These are phyloP conservation scores for Scenedesmus sp. DNA, from an alignment of 163 green algal species.

Conservation along the genomic window DNA sequence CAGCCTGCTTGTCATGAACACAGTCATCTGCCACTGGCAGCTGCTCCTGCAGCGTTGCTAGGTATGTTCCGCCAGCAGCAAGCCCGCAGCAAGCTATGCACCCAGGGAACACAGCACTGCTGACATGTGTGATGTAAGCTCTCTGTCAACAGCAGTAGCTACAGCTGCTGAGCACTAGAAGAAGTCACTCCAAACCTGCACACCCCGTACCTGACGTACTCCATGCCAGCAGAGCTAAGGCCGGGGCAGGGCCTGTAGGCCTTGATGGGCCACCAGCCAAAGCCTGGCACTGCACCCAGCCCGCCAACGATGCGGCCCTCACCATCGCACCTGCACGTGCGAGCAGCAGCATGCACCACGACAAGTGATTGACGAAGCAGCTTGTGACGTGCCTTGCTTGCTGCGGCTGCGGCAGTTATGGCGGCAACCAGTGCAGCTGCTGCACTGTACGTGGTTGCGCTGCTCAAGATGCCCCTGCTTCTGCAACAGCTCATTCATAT, in stretches of 20 bases:
- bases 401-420: no score
- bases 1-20: background rate
- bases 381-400: background rate
- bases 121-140: no score
- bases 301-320: constrained; percentile 83
- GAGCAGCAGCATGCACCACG: background rate
- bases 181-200: background rate
- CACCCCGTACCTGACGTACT: constrained; percentile 76
- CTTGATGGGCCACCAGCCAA: constrained; percentile 95
- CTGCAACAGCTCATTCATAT: no score
- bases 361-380: background rate
- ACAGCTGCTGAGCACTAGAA: background rate
- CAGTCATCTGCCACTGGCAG: background rate
- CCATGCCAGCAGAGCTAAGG: constrained; percentile 70
- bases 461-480: no score
- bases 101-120: no score
- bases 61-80: no score
- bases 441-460: no score
- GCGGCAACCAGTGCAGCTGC: no score
- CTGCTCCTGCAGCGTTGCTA: background rate
- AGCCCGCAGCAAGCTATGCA: no score
- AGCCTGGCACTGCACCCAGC: constrained; percentile 80
- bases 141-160: background rate
- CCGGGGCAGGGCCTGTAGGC: constrained; percentile 88
- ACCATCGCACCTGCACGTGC: constrained; percentile 73